Base-by-base conservation (phyloP, 1,139 yeast genomes). In the Suhomyces guaymorum region DNA sequence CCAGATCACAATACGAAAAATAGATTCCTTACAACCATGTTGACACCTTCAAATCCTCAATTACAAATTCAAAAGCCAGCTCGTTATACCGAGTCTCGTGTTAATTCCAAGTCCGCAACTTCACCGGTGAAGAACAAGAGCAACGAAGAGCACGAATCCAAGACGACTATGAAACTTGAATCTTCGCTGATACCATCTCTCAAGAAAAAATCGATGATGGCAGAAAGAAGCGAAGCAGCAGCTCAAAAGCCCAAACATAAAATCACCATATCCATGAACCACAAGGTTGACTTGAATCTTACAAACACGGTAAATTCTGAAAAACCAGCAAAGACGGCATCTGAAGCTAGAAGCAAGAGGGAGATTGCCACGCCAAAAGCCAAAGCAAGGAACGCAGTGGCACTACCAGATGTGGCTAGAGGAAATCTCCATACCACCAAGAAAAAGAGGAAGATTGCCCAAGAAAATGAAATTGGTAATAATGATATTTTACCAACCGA, bases 321-420 rank as follows among this genome's bases (percentile, higher is more conserved):
- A 19, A 10, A 19, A 12, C n/a, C n/a, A n/a, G n/a, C n/a, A n/a
- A n/a, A n/a, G n/a, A n/a, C n/a, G n/a, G n/a, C n/a, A n/a, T n/a
- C n/a, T n/a, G n/a, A n/a, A n/a, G n/a, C n/a, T n/a, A n/a, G n/a
- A n/a, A n/a, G n/a, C n/a, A n/a, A n/a, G n/a, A n/a, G n/a, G n/a
- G n/a, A n/a, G n/a, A n/a, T n/a, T n/a, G n/a, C n/a, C n/a, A n/a
- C n/a, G n/a, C n/a, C n/a, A n/a, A n/a, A n/a, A 28, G 15, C 20
- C 19, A 20, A 24, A 28, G 7, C 21, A 5, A 64, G 65, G 1
- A 63, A 63, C 42, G 62, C 64, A 1, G 54, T 63, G 7, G 63
- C 68, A 0, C 46, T 63, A 16, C 68, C 70, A 1, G 70, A 62
- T 14, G 67, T 61, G 1, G 68, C 69, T 4, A 47, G 69, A 26